These are phyloP conservation scores for Arabidopsis arenosa DNA, from an alignment of 345 rosid species.

Conservation along the genomic window DNA sequence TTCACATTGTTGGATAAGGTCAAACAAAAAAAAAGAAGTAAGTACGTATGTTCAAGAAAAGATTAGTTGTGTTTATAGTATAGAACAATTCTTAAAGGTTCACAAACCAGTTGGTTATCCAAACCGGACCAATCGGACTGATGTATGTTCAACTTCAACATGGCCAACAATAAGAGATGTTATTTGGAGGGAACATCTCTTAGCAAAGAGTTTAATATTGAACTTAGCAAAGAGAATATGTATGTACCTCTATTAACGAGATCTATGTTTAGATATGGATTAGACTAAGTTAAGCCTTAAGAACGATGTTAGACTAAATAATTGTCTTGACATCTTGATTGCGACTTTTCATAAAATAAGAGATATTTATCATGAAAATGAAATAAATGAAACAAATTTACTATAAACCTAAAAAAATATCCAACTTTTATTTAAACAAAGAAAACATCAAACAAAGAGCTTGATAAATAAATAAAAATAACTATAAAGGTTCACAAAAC, in stretches of 20 bases:
- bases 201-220: not conserved
- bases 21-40: constrained; percentile 24
- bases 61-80: not conserved
- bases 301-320: not conserved
- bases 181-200: not conserved
- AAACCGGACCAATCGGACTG: too few species aligned
- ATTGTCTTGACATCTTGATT: not conserved
- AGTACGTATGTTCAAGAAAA: not conserved
- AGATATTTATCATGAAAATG: not conserved
- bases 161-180: not conserved
- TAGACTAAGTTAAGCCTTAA: not conserved
- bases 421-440: not conserved
- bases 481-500: not conserved
- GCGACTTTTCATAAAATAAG: not conserved
- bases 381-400: not conserved
- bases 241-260: not conserved
- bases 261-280: not conserved
- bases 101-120: not conserved
- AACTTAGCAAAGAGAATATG: not conserved
- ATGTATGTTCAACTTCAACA: too few species aligned
- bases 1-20: constrained; percentile 17
- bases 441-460: not conserved
- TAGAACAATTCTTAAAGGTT: not conserved
- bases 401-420: not conserved
- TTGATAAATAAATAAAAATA: not conserved